These are phyloP conservation scores for Apiospora hydei DNA, from an alignment of 2,329 filamentous ascomycete genomes.

Conservation along the genomic window DNA sequence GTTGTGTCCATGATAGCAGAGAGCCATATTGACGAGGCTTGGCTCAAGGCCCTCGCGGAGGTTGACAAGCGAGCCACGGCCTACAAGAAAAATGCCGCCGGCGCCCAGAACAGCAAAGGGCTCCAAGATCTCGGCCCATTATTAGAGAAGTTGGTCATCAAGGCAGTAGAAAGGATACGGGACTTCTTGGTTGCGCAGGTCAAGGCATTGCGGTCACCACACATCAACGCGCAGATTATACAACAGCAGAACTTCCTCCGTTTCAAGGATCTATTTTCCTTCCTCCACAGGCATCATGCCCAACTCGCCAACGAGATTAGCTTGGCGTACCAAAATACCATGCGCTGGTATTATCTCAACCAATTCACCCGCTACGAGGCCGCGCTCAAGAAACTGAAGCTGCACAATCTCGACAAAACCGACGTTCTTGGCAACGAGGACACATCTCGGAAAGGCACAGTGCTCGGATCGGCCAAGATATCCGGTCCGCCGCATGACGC, in stretches of 20 bases:
- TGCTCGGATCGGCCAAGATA: constrained; percentile 59
- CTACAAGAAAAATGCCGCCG: constrained; percentile 72
- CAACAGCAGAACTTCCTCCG: constrained; percentile 91
- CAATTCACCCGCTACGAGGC: constrained; percentile 90
- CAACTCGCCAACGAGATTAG: constrained; percentile 89
- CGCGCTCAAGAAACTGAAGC: constrained; percentile 82
- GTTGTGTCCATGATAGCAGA: constrained; percentile 87
- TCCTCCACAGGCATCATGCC: constrained; percentile 82
- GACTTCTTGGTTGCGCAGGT: constrained; percentile 96
- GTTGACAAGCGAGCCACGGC: constrained; percentile 75
- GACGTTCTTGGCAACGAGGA: constrained; percentile 86
- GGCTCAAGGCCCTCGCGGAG: constrained; percentile 83
- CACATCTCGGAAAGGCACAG: constrained; percentile 67
- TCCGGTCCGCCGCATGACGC: constrained; percentile 77
- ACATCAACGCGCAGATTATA: constrained; percentile 96
- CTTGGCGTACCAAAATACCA: constrained; percentile 95
- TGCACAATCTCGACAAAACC: constrained; percentile 83
- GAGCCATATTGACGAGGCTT: constrained; percentile 87
- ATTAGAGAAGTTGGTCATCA: constrained; percentile 82
- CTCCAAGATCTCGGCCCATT: constrained; percentile 85
- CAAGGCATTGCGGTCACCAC: constrained; percentile 90
- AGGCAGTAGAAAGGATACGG: constrained; percentile 92
- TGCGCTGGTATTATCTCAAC: constrained; percentile 96
- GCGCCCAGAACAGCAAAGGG: constrained; percentile 73
- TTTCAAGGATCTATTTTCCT: constrained; percentile 88